These are phyloP conservation scores for Mortierella sp. DNA, from an alignment of 371 early-diverging fungal species.

Conservation along the genomic window DNA sequence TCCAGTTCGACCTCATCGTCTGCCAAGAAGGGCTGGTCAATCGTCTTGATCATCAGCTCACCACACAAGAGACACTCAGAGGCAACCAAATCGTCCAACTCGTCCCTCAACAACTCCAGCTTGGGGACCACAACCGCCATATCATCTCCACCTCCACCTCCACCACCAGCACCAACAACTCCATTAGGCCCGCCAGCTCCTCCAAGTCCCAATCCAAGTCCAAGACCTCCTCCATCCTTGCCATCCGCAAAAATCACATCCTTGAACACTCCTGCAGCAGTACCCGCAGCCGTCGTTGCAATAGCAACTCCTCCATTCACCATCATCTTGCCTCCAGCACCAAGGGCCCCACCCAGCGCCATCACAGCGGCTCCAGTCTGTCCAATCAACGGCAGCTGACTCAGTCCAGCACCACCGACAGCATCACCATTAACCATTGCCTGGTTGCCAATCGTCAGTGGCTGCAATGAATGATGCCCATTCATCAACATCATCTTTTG, in stretches of 20 bases:
- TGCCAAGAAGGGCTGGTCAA: conserved; percentile 80
- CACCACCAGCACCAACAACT: not conserved
- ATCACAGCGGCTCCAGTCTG: conserved; percentile 57
- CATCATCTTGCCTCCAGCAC: conserved; percentile 52
- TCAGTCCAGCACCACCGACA: conserved; percentile 21
- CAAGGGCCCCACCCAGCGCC: conserved; percentile 53
- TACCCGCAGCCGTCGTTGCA: conserved; percentile 46
- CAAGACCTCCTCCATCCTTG: conserved; percentile 21
- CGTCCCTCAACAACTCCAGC: conserved; percentile 67
- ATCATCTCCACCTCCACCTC: conserved; percentile 50
- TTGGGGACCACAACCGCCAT: conserved; percentile 59
- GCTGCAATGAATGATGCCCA: conserved; percentile 21
- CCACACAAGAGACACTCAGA: conserved; percentile 91
- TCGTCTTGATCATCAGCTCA: conserved; percentile 87
- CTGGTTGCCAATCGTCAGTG: conserved; percentile 8
- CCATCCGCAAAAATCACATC: conserved; percentile 58
- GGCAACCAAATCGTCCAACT: conserved; percentile 86
- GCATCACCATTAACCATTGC: conserved; percentile 17
- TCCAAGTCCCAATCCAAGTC: conserved; percentile 28
- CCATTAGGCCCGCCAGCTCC: conserved; percentile 2
- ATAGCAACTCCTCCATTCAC: conserved; percentile 57
- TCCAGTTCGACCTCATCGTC: conserved; percentile 67
- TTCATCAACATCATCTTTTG: conserved; percentile 51
- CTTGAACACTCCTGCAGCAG: conserved; percentile 61
- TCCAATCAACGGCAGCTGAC: conserved; percentile 37